Evolutionary conservation across 768 basidiomycete species (phyloP), one percentile per base, ranked within the genome.

Genomic region (Phanerochaete carnosa): DNA sequence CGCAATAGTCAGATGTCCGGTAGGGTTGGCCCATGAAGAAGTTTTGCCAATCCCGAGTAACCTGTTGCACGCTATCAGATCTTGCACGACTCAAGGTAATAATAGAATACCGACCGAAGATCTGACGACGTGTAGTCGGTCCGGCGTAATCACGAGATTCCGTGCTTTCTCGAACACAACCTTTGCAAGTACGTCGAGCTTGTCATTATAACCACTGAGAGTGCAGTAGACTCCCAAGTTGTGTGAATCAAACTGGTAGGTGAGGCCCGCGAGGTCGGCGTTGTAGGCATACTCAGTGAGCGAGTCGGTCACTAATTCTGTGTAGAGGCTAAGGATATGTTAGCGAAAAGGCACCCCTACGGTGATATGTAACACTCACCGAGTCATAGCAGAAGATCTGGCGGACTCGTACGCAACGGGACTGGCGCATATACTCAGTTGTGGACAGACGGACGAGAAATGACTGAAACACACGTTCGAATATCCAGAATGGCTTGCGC

Each of bases 221-320:
- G 80, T 77, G 47, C 97, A 73, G 45, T 77, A 83, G 51, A 97
- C 70, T 1, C 92, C 91, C 13, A 86, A 86, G 1, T 79, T 77
- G 63, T 86, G 81, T 12, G 81, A 76, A 26, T 80, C 74, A 62
- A 95, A 80, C 62, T 75, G 80, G 72, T 95, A 98, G 4, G 78
- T 76, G 35, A 98, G 80, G 28, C 95, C 95, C 15, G 96, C 97
- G 26, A 98, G 82, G 45, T 91, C 89, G 12, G 97, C 97, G 68
- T 95, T 89, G 70, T 98, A 98, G 0, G 92, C 79, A 66, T 90
- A 94, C 74, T 99, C 97, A 6, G 87, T 87, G 54, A 98, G 83
- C 2, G 92, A 84, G 68, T 99, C 97, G 29, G 84, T 86, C 65
- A 98, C 90, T 32, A 98, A 80, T 64, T 95, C 90, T 55, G 86